These are phyloP conservation scores for Pharus latifolius DNA, from an alignment of 176 grass and related monocot species.

Conservation along the genomic window DNA sequence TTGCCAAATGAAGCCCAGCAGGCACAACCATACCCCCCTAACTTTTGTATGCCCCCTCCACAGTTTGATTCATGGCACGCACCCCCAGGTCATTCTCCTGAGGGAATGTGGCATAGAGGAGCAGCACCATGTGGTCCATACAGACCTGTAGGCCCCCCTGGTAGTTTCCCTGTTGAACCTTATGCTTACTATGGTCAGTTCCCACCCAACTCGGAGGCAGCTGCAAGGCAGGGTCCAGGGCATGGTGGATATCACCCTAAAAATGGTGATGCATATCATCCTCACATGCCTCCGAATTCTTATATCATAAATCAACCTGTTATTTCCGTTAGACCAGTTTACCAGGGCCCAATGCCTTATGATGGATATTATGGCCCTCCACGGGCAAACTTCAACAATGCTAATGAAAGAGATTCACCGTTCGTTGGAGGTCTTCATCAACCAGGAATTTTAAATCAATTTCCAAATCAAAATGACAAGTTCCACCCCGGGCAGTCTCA, in stretches of 20 bases:
- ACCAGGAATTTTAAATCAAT: conserved; percentile 56
- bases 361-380: conserved; percentile 62
- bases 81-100: conserved; percentile 49
- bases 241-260: conserved; percentile 47
- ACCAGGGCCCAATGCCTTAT: conserved; percentile 55
- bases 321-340: conserved; percentile 62
- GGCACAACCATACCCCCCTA: conserved; percentile 36
- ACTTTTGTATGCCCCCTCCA: conserved; percentile 29
- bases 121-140: conserved; percentile 41
- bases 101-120: conserved; percentile 73
- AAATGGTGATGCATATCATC: conserved; percentile 49
- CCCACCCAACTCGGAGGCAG: conserved; percentile 50
- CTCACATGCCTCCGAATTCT: conserved; percentile 44
- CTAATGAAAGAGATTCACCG: conserved; percentile 38
- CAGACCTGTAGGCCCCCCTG: conserved; percentile 37
- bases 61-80: conserved; percentile 72
- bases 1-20: conserved; percentile 32
- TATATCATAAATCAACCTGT: conserved; percentile 63
- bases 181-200: conserved; percentile 64
- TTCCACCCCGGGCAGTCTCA: conserved; percentile 38
- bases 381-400: conserved; percentile 40
- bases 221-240: conserved; percentile 27
- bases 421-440: conserved; percentile 40
- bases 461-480: conserved; percentile 41
- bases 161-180: conserved; percentile 51